These are phyloP conservation scores for Solanum medicagineum DNA, from an alignment of 257 asterid species.

Conservation along the genomic window DNA sequence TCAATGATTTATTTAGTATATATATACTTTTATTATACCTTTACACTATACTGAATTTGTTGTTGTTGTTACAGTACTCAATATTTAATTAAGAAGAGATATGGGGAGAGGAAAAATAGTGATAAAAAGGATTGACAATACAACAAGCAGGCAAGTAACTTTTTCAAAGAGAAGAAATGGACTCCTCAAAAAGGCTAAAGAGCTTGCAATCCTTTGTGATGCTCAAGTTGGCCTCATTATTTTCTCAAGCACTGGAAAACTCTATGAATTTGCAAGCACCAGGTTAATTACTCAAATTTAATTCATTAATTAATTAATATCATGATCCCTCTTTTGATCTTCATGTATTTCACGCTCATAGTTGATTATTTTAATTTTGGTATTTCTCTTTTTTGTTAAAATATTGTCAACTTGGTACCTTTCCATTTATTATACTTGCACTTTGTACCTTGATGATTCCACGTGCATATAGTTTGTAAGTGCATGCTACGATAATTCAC, in stretches of 20 bases:
- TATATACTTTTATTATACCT: too few species aligned
- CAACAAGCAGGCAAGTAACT: conserved; percentile 38
- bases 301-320: background rate
- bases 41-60: background rate
- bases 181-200: conserved; percentile 40
- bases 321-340: background rate
- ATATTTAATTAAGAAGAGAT: background rate
- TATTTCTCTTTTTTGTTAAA: background rate
- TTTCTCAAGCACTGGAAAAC: conserved; percentile 41
- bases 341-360: background rate
- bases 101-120: conserved; percentile 42
- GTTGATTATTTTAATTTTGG: background rate
- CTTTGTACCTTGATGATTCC: background rate
- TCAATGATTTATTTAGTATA: background rate
- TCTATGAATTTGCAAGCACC: conserved; percentile 32
- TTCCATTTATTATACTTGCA: background rate
- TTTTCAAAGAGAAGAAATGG: conserved; percentile 42
- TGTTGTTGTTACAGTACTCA: background rate
- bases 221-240: conserved; percentile 40
- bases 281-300: conserved; percentile 7
- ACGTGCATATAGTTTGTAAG: background rate
- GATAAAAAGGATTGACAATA: conserved; percentile 37
- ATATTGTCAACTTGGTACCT: background rate
- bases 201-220: conserved; percentile 36
- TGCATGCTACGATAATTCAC: background rate